These are phyloP conservation scores for Pleurotus giganteus DNA, from an alignment of 768 basidiomycete genomes.

Conservation along the genomic window DNA sequence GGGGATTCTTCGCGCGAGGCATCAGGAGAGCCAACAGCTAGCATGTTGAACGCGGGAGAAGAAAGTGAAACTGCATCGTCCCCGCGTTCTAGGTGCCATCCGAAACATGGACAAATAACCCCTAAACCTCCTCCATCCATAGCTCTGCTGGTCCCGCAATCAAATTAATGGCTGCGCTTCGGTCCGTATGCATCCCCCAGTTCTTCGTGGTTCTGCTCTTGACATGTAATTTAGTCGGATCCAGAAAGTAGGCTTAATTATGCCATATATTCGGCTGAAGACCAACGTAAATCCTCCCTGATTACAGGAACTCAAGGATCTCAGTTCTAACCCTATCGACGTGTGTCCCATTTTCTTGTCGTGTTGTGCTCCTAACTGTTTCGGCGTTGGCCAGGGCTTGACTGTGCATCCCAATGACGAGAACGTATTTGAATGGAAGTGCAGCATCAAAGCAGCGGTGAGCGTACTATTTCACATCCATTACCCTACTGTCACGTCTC, in stretches of 20 bases:
- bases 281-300: constrained; percentile 10
- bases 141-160: constrained; percentile 1
- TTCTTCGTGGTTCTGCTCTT: constrained; percentile 12
- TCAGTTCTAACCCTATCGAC: constrained; percentile 61
- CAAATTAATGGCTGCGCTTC: constrained; percentile 37
- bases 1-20: constrained; percentile 19
- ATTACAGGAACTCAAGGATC: constrained; percentile 62
- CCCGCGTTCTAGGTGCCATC: constrained; percentile 1
- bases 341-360: constrained; percentile 32
- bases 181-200: constrained; percentile 26
- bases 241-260: constrained; percentile 51
- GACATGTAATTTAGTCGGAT: constrained; percentile 54
- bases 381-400: constrained; percentile 46
- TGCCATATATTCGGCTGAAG: too few relatives aligned
- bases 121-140: neutral
- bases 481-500: constrained; percentile 11
- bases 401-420: constrained; percentile 62
- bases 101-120: constrained; percentile 7
- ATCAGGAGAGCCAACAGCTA: constrained; percentile 31
- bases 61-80: neutral
- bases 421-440: constrained; percentile 78
- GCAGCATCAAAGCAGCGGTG: constrained; percentile 72
- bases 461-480: constrained; percentile 24
- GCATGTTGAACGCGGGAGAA: constrained; percentile 20
- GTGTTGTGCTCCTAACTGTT: neutral